Percentiles rank a stretch among this genome's conserved stretches.
These are phyloP conservation scores for Histomonas meleagridis DNA, from an alignment of 208 protist genomes.

Conservation along the genomic window DNA sequence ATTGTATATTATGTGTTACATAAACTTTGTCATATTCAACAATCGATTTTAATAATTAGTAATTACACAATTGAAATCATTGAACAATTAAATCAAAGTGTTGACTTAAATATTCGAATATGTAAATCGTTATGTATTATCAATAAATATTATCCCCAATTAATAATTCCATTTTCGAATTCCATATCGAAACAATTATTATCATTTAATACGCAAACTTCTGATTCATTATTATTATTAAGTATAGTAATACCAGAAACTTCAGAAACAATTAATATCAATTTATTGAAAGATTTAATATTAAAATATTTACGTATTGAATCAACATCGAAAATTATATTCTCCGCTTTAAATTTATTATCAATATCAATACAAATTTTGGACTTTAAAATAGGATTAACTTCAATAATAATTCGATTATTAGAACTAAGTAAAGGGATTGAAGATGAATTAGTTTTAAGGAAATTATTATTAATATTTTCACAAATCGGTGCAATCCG, in stretches of 20 bases:
- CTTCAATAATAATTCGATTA: not conserved
- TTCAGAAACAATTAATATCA: not conserved
- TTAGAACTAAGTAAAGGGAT: not conserved
- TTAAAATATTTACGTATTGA: not conserved
- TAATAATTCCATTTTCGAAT: not conserved
- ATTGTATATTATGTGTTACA: not conserved
- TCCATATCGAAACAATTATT: not conserved
- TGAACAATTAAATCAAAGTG: not conserved
- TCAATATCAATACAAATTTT: not conserved
- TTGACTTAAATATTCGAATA: not conserved
- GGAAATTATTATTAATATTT: not conserved
- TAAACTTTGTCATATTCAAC: not conserved
- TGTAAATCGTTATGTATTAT: not conserved
- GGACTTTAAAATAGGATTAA: not conserved
- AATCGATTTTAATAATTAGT: not conserved
- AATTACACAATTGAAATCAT: not conserved
- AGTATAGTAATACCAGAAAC: not conserved
- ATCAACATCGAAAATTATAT: not conserved
- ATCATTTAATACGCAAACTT: not conserved
- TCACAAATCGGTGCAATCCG: not conserved
- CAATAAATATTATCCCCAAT: not conserved
- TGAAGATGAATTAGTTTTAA: not conserved
- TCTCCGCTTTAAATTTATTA: not conserved
- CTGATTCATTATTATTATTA: not conserved
- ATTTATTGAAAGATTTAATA: not conserved